A percentile compares a stretch with the other conserved stretches of the same genome.
phyloP scores from a whole-genome alignment of 139 green algal species.

The Tetradesmus lagerheimii region DNA sequence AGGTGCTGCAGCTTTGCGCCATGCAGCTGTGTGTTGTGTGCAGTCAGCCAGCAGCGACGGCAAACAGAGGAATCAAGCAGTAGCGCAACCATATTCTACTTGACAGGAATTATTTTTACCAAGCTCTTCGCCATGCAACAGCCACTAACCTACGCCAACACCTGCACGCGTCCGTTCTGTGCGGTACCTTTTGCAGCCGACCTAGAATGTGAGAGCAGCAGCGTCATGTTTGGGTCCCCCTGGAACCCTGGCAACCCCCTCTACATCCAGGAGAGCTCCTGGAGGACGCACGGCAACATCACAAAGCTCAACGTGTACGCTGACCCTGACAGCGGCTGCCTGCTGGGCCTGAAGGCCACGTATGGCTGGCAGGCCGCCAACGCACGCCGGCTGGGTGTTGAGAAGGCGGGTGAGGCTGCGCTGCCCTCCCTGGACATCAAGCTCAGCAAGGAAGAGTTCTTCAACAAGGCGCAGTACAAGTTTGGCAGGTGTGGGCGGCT shows the following conservation, averaged over 20 bases:
- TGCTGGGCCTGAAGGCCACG: slow-evolving; percentile 18
- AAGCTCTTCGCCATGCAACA: no score
- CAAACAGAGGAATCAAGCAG: neutral
- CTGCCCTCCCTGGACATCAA: neutral
- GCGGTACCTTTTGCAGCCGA: neutral
- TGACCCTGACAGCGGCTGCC: neutral
- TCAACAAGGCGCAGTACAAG: slow-evolving; percentile 2
- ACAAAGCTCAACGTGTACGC: slow-evolving; percentile 9
- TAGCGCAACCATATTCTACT: no score
- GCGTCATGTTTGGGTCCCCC: slow-evolving; percentile 14
- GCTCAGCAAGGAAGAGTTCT: neutral
- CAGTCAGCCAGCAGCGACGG: neutral
- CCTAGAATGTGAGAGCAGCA: slow-evolving; percentile 15
- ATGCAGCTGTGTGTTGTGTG: neutral
- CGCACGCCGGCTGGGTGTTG: neutral
- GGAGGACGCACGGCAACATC: slow-evolving; percentile 8
- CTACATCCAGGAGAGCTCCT: slow-evolving; percentile 13
- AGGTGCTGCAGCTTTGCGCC: neutral
- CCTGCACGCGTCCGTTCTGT: no score
- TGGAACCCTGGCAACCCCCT: neutral
- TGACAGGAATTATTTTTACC: no score
- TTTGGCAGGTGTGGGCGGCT: slow-evolving; percentile 13
- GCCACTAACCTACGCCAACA: no score
- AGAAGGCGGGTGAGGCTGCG: neutral
- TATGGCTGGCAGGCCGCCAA: neutral